Base-by-base conservation (phyloP, 2,329 filamentous ascomycete species). In the Sporothrix pseudoabietina region DNA sequence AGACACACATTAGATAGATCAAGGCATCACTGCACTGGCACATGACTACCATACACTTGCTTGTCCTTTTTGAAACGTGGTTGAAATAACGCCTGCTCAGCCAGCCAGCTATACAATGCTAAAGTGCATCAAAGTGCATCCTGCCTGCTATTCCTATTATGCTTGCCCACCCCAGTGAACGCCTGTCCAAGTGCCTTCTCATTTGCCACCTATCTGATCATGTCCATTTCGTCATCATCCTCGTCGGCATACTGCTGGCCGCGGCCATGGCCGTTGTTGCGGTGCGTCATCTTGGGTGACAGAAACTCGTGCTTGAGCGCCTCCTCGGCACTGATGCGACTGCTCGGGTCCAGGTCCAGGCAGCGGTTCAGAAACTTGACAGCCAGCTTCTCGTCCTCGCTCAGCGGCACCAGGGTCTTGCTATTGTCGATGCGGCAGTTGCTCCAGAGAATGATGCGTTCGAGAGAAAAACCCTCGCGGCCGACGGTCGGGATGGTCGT, bases 361-460 rank as follows among this genome's bases (percentile, higher is more conserved):
- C 92, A 93, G 22, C 87, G 83, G 69, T 88, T 85, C 74, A 97
- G 81, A 78, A 97, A 96, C 57, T 88, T 85, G 0, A 95, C 85
- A 0, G 93, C 93, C 74, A 92, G 84, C 77, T 88, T 89, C 83
- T 96, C 93, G 32, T 94, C 91, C 0, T 85, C 82, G 0, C 85
- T 87, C 54, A 96, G 81, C 1, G 84, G 83, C 72, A 74, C 69
- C 12, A 75, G 52, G 49, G 75, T 76, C 71, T 85, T 85, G 5
- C 84, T 83, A 71, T 83, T 82, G 9, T 82, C 87, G 68, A 83
- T 85, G 69, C 94, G 89, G 74, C 92, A 93, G 35, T 94, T 97
- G 79, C 94, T 96, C 96, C 96, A 99, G 68, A 97, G 86, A 76
- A 99, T 91, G 77, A 99, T 96, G 83, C 97, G 96, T 82, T 97